These are phyloP conservation scores for Hanseniaspora lindneri DNA, from an alignment of 805 yeast genomes.

Conservation along the genomic window DNA sequence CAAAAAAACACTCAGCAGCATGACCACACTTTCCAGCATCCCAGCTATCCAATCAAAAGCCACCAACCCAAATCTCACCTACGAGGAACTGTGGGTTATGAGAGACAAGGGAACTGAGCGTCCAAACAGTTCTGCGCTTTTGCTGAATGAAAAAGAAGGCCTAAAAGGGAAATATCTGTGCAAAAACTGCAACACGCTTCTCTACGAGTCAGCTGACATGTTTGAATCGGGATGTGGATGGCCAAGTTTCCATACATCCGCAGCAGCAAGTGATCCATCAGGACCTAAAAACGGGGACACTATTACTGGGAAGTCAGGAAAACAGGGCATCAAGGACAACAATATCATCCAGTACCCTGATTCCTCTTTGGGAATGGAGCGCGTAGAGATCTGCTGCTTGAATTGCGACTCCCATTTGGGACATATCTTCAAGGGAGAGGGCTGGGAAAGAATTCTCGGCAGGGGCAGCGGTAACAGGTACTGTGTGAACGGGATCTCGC, in stretches of 20 bases:
- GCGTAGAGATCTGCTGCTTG: slow-evolving; percentile 82
- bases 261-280: slow-evolving; percentile 34
- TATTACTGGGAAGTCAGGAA: slow-evolving; percentile 6
- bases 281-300: not conserved
- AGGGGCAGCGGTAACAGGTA: slow-evolving; percentile 79
- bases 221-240: slow-evolving; percentile 92
- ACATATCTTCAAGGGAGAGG: slow-evolving; percentile 90
- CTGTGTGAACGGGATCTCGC: slow-evolving; percentile 79
- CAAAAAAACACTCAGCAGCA: not conserved
- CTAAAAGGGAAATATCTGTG: slow-evolving; percentile 45
- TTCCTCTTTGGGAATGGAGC: slow-evolving; percentile 55
- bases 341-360: slow-evolving; percentile 56
- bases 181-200: slow-evolving; percentile 72
- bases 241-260: slow-evolving; percentile 86
- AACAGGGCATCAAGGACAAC: slow-evolving; percentile 30
- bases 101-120: slow-evolving; percentile 43
- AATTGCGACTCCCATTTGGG: slow-evolving; percentile 92
- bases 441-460: slow-evolving; percentile 40
- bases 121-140: slow-evolving; percentile 25
- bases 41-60: slow-evolving; percentile 3
- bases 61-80: slow-evolving; percentile 55
- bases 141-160: slow-evolving; percentile 12
- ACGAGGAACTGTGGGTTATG: slow-evolving; percentile 67
- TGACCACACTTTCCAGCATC: not conserved
- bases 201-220: slow-evolving; percentile 69